These are phyloP conservation scores for Suillus ampliporus DNA, from an alignment of 768 basidiomycete genomes.

Conservation along the genomic window DNA sequence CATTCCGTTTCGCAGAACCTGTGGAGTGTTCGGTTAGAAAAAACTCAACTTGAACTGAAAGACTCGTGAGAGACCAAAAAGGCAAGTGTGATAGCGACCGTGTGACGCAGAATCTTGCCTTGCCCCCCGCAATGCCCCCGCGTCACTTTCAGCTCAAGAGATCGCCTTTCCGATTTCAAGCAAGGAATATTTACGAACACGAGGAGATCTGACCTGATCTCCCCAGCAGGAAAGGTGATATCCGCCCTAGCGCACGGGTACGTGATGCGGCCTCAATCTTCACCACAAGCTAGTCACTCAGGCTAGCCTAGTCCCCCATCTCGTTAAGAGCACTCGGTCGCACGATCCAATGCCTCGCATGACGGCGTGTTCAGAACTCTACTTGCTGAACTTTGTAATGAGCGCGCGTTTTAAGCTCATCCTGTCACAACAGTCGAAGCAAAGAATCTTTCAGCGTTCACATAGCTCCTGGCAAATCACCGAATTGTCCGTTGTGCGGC, in stretches of 20 bases:
- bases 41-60: not conserved
- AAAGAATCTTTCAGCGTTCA: not conserved
- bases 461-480: not conserved
- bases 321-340: conserved; percentile 14
- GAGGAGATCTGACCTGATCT: conserved; percentile 19
- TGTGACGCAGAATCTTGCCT: conserved; percentile 12
- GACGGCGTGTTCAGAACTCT: conserved; percentile 1
- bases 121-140: conserved; percentile 17
- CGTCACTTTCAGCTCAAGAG: conserved; percentile 13
- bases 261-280: conserved; percentile 1
- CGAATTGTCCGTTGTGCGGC: not conserved
- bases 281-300: not conserved
- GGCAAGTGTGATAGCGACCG: conserved; percentile 21
- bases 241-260: conserved; percentile 14
- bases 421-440: not conserved
- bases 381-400: conserved; percentile 10
- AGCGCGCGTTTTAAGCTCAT: conserved; percentile 1
- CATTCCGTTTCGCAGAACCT: conserved; percentile 10
- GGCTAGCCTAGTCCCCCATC: not conserved
- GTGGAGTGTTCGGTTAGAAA: not conserved
- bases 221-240: conserved; percentile 15
- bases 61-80: not conserved
- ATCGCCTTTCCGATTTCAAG: conserved; percentile 18
- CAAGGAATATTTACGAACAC: conserved; percentile 10
- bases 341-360: conserved; percentile 10